Evolutionary conservation across 208 protist species (phyloP).

Genomic region (Crithidia fasciculata): DNA sequence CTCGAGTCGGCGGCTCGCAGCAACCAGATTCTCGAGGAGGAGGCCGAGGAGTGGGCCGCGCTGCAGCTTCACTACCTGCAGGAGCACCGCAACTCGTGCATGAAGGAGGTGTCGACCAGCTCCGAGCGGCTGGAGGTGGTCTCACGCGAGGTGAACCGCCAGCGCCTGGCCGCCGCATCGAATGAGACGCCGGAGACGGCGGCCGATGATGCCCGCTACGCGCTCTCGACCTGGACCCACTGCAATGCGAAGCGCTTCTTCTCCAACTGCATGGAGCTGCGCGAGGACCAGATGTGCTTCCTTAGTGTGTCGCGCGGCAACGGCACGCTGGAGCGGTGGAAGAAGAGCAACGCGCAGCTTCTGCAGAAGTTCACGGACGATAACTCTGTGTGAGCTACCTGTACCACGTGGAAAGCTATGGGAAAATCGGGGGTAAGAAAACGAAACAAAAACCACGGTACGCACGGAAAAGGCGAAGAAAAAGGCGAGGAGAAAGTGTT

Average conservation of each 20-base stretch:
- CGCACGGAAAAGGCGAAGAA: background rate
- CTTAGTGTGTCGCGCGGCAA: constrained; percentile 42
- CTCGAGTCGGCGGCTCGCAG: constrained; percentile 37
- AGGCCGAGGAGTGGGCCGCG: constrained; percentile 47
- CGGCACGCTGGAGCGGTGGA: constrained; percentile 54
- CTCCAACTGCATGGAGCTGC: constrained; percentile 72
- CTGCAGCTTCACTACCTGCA: constrained; percentile 42
- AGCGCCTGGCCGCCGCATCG: constrained; percentile 28
- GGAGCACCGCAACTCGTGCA: constrained; percentile 43
- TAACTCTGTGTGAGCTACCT: constrained; percentile 11
- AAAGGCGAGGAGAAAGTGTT: background rate
- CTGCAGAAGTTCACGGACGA: constrained; percentile 41
- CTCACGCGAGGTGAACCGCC: constrained; percentile 54
- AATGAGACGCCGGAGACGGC: constrained; percentile 46
- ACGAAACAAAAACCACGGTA: background rate
- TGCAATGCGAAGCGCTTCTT: constrained; percentile 77
- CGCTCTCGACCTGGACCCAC: constrained; percentile 68
- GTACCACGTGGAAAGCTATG: too few species aligned
- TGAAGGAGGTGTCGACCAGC: constrained; percentile 32
- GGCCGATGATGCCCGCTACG: constrained; percentile 61
- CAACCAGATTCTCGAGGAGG: constrained; percentile 57
- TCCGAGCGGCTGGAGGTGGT: constrained; percentile 45
- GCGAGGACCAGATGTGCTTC: constrained; percentile 58
- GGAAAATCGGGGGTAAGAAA: too few species aligned
- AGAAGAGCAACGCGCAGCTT: constrained; percentile 33